phyloP scores from a whole-genome alignment of 306 rosid genomes.

The Hippophae gyantsensis region DNA sequence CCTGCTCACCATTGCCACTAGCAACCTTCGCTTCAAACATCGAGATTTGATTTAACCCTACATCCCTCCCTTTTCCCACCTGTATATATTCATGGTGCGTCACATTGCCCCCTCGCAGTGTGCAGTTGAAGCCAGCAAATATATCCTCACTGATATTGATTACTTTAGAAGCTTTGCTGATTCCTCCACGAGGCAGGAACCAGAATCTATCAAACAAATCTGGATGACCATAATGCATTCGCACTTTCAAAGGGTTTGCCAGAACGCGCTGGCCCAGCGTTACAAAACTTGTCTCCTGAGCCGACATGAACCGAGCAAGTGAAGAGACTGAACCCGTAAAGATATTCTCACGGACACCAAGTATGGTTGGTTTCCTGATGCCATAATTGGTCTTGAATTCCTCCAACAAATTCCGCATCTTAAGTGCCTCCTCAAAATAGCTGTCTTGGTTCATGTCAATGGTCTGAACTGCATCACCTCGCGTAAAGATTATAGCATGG shows the following conservation, averaged over 20 bases:
- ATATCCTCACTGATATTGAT: conserved; percentile 96
- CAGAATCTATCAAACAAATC: conserved; percentile 94
- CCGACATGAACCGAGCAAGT: conserved; percentile 97
- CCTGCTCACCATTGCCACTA: conserved; percentile 97
- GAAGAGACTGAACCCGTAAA: conserved; percentile 97
- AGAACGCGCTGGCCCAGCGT: conserved; percentile 89
- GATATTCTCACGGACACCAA: conserved; percentile 90
- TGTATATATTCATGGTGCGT: conserved; percentile 96
- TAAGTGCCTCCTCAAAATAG: conserved; percentile 94
- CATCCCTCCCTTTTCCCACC: conserved; percentile 97
- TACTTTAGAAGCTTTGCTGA: conserved; percentile 89
- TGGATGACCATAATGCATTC: conserved; percentile 98
- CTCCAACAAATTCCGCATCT: conserved; percentile 86
- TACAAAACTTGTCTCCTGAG: conserved; percentile 87
- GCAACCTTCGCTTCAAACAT: conserved; percentile 95
- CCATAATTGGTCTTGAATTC: conserved; percentile 59
- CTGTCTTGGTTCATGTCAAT: conserved; percentile 98
- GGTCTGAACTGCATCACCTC: conserved; percentile 91
- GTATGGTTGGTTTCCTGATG: conserved; percentile 72
- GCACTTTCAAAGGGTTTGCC: conserved; percentile 86
- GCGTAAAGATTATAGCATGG: conserved; percentile 87
- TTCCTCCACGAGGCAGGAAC: conserved; percentile 81
- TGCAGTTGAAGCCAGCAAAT: conserved; percentile 94
- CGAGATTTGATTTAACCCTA: conserved; percentile 83
- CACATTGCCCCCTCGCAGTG: conserved; percentile 87